These are phyloP conservation scores for Aspergillus luchuensis DNA, from an alignment of 2,329 filamentous ascomycete genomes.

Conservation along the genomic window DNA sequence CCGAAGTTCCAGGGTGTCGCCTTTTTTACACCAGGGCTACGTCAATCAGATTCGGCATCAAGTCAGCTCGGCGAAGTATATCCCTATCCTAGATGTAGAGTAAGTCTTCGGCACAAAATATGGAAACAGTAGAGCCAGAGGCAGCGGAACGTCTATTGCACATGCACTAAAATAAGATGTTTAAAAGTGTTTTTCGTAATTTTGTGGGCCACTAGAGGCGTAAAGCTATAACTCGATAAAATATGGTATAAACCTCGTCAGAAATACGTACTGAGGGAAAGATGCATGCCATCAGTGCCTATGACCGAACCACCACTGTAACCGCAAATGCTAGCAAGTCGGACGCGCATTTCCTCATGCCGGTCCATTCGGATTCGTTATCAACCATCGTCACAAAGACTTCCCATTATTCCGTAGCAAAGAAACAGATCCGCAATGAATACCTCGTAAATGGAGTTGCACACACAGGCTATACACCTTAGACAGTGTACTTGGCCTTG, in stretches of 20 bases:
- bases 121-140: neutral
- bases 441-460: slow-evolving; percentile 21
- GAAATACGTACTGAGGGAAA: slow-evolving; percentile 36
- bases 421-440: slow-evolving; percentile 19
- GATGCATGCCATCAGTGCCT: slow-evolving; percentile 34
- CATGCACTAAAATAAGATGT: neutral
- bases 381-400: slow-evolving; percentile 20
- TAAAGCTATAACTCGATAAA: slow-evolving; percentile 22
- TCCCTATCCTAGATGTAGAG: neutral
- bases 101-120: neutral
- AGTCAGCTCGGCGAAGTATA: neutral
- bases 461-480: slow-evolving; percentile 36
- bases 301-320: slow-evolving; percentile 33
- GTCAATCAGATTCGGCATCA: neutral
- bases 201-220: slow-evolving; percentile 10
- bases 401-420: slow-evolving; percentile 21
- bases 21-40: neutral
- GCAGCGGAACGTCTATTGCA: neutral
- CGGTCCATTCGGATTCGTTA: slow-evolving; percentile 21
- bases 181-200: slow-evolving; percentile 7
- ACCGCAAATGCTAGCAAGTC: slow-evolving; percentile 24
- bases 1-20: neutral
- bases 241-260: slow-evolving; percentile 31
- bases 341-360: slow-evolving; percentile 14
- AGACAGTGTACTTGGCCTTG: slow-evolving; percentile 90